Evolutionary conservation across 192 early-diverging fungal species (phyloP), one percentile per base, ranked within the genome.

Genomic region (Coemansia nantahalensis): DNA sequence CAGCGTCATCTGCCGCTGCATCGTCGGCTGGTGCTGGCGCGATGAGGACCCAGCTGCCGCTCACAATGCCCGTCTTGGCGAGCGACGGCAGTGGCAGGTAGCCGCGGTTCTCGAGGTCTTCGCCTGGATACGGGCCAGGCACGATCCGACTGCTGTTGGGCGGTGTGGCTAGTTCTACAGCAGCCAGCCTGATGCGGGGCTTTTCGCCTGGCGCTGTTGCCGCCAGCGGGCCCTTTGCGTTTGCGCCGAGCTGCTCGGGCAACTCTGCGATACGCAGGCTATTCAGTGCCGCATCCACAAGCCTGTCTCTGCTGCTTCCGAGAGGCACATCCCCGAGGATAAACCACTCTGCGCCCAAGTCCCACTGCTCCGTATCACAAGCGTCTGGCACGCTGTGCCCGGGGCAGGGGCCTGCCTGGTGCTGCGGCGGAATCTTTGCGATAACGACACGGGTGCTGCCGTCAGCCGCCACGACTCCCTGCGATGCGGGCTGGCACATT

Each of bases 271-370:
- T 9, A 3, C 9, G 31, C 31, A 32, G 31, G 10, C 31, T 9
- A 15, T 39, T 37, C 26, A 60, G 60, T n/a, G 48, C 57, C 17
- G 57, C 57, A 17, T 37, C 44, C 9, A 51, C 51, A 26, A 68
- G 40, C 47, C 28, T 45, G 11, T 47, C 48, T 28, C 65, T 52
- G 24, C 35, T 42, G 8, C 24, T 51, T 16, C 51, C 65, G 0
- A 59, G 56, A 8, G 56, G 59, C 3, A 51, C 41, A n/a, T 45
- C 48, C n/a, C 61, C 72, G 15, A 76, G 35, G 38, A 76, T 76
- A 51, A 76, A 68, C 72, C 72, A 76, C 24, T 76, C 72, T 4
- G 57, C 72, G 39, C 65, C 65, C 26, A 76, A 17, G 11, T 68
- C 61, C 72, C 65, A 68, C 36, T 56, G 45, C 5, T 56, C 59